These are phyloP conservation scores for Aegilops sharonensis DNA, from an alignment of 176 grass and related monocot genomes.

Conservation along the genomic window DNA sequence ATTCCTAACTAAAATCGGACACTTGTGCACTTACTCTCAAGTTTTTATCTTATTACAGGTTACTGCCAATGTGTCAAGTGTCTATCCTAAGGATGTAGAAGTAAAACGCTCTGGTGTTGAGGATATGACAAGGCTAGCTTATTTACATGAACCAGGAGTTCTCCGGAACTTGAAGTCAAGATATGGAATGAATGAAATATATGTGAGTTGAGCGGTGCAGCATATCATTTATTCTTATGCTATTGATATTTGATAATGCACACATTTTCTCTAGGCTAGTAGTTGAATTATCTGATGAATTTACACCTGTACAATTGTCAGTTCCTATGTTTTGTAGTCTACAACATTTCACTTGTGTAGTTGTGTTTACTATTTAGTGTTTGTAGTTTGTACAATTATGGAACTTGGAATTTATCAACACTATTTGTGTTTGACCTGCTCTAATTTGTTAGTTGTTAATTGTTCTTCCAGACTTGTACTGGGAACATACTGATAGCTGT, in stretches of 20 bases:
- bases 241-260: conserved; percentile 1
- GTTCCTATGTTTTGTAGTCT: conserved; percentile 14
- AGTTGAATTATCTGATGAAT: neutral
- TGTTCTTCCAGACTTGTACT: conserved; percentile 72
- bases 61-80: conserved; percentile 44
- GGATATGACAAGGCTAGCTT: conserved; percentile 92
- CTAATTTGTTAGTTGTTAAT: conserved; percentile 18
- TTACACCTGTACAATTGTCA: neutral
- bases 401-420: conserved; percentile 14
- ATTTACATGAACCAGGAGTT: conserved; percentile 89
- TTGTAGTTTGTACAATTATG: conserved; percentile 26
- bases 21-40: conserved; percentile 23
- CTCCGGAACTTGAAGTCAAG: conserved; percentile 87
- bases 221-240: conserved; percentile 11
- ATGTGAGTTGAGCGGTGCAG: conserved; percentile 55
- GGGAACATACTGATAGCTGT: conserved; percentile 96
- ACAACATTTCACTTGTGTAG: conserved; percentile 16
- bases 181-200: conserved; percentile 92
- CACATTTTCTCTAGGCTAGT: conserved; percentile 1
- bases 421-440: conserved; percentile 8
- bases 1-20: conserved; percentile 1
- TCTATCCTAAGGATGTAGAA: conserved; percentile 83
- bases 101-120: conserved; percentile 73
- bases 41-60: conserved; percentile 53
- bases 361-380: conserved; percentile 5